These are phyloP conservation scores for Penicillium coprophilum DNA, from an alignment of 495 filamentous ascomycete species.

Conservation along the genomic window DNA sequence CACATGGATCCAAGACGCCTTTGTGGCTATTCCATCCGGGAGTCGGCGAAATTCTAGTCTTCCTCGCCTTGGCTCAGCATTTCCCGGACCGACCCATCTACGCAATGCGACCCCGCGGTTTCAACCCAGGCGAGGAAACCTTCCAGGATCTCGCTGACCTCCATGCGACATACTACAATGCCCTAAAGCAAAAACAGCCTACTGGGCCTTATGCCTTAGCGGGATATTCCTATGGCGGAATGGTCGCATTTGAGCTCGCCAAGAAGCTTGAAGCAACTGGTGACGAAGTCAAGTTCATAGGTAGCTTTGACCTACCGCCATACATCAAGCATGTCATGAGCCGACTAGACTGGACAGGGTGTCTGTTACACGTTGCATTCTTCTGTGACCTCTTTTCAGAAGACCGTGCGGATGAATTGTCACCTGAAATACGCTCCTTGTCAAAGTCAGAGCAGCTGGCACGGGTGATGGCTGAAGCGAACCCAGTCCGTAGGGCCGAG, in stretches of 20 bases:
- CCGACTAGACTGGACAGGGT: background rate
- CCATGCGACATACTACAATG: background rate
- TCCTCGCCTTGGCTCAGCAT: constrained; percentile 45
- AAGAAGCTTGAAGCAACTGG: constrained; percentile 25
- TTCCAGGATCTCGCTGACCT: background rate
- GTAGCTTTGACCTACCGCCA: background rate
- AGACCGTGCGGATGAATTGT: background rate
- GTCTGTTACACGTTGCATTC: background rate
- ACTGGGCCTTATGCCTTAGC: constrained; percentile 52
- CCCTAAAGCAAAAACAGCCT: constrained; percentile 34
- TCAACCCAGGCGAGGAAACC: background rate
- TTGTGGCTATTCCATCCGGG: constrained; percentile 56
- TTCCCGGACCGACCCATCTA: constrained; percentile 50
- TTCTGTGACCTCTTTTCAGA: background rate
- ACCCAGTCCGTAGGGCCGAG: background rate
- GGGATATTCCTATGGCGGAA: constrained; percentile 51
- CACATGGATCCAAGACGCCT: constrained; percentile 44
- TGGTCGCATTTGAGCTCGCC: constrained; percentile 51
- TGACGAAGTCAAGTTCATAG: background rate
- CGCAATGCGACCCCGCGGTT: constrained; percentile 43
- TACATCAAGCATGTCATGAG: background rate
- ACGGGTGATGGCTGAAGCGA: background rate
- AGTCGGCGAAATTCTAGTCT: constrained; percentile 53
- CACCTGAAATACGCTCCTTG: background rate
- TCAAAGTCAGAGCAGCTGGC: background rate